A percentile compares a stretch with the other conserved stretches of the same genome.
Conservation (phyloP, 1,139 yeast species). For the Yamadazyma membranifaciens region DNA sequence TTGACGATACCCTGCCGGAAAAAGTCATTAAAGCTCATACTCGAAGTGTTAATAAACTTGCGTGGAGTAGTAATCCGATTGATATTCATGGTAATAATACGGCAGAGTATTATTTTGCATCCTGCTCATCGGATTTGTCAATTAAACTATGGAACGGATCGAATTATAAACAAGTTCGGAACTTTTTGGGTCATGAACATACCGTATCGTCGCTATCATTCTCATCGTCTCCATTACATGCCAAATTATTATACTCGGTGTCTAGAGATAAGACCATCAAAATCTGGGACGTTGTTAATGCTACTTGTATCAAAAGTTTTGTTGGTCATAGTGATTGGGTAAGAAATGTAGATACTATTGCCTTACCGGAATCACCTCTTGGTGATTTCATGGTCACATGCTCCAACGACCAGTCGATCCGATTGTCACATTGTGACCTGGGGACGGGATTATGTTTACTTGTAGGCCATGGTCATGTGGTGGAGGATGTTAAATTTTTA, state of each 20-base stretch:
- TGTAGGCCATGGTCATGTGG: constrained; percentile 80
- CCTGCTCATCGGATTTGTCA: constrained; percentile 74
- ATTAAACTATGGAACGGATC: constrained; percentile 70
- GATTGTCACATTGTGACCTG: constrained; percentile 62
- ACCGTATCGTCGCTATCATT: constrained; percentile 69
- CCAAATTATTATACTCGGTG: constrained; percentile 56
- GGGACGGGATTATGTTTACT: constrained; percentile 70
- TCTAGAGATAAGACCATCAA: constrained; percentile 76
- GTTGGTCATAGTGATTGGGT: constrained; percentile 92
- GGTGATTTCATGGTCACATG: constrained; percentile 71
- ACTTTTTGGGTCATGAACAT: constrained; percentile 88
- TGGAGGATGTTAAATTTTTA: constrained; percentile 70
- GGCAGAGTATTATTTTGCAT: constrained; percentile 38
- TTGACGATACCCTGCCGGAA: constrained; percentile 65
- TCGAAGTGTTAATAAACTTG: constrained; percentile 62
- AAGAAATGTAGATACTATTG: constrained; percentile 52
- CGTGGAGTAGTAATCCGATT: constrained; percentile 45
- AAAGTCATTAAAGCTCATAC: constrained; percentile 75
- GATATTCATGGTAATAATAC: constrained; percentile 19
- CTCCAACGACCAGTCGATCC: constrained; percentile 76
- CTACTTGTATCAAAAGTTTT: constrained; percentile 65
- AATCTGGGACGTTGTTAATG: constrained; percentile 74
- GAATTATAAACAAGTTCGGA: constrained; percentile 55
- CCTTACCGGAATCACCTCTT: constrained; percentile 16
- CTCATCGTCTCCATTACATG: constrained; percentile 31